A percentile compares a stretch with the other conserved stretches of the same genome.
phyloP scores from a whole-genome alignment of 257 asterid genomes.

The Coffea eugenioides region DNA sequence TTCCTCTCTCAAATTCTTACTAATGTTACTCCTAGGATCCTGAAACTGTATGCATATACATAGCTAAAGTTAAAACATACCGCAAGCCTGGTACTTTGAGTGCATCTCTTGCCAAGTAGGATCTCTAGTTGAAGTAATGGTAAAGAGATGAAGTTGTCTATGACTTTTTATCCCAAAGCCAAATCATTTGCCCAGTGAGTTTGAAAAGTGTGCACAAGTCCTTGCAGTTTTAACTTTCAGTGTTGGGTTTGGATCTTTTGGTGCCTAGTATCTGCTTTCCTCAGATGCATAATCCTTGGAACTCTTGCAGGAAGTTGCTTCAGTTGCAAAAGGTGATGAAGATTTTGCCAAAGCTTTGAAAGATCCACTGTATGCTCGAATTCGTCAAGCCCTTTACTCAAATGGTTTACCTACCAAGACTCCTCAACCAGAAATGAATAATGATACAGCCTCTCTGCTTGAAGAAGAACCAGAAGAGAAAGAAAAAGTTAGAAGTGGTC shows the following conservation, averaged over 20 bases:
- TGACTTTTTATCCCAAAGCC: neutral
- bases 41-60: neutral
- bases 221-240: neutral
- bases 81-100: neutral
- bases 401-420: constrained; percentile 14
- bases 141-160: neutral
- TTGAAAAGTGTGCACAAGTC: neutral
- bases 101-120: neutral
- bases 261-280: constrained; percentile 5
- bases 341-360: constrained; percentile 55
- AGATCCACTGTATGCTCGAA: constrained; percentile 50
- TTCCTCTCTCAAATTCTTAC: neutral
- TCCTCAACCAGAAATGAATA: constrained; percentile 22
- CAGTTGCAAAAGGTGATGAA: constrained; percentile 53
- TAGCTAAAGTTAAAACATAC: neutral
- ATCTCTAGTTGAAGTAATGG: neutral
- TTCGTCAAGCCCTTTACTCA: constrained; percentile 55
- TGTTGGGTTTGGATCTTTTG: neutral
- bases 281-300: constrained; percentile 5
- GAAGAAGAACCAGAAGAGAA: constrained; percentile 21
- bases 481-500: neutral
- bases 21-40: neutral
- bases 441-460: constrained; percentile 13
- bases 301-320: constrained; percentile 69
- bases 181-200: too few species aligned